Conservation (phyloP, 2,329 filamentous ascomycete genomes). For the Alternaria arborescens region DNA sequence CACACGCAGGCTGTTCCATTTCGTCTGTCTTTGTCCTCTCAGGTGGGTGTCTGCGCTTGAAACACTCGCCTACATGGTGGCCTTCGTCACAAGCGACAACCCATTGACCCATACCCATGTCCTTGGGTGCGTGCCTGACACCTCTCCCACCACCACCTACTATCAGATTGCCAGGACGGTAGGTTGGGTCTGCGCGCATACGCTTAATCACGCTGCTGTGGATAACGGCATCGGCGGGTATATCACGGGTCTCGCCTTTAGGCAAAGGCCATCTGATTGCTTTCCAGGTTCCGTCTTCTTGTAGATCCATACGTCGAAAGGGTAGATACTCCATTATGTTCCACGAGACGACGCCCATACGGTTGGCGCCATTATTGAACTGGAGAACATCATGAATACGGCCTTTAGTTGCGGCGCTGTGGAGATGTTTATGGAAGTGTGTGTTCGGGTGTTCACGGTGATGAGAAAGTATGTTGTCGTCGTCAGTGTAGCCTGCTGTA, state of each 20-base stretch:
- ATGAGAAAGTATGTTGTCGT: constrained; percentile 24
- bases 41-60: constrained; percentile 55
- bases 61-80: constrained; percentile 74
- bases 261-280: constrained; percentile 83
- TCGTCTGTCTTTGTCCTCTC: constrained; percentile 17
- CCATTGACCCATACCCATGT: constrained; percentile 77
- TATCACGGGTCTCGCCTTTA: constrained; percentile 78
- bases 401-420: constrained; percentile 62
- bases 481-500: constrained; percentile 22
- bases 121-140: constrained; percentile 65
- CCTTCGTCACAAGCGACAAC: constrained; percentile 69
- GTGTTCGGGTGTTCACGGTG: constrained; percentile 33
- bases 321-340: constrained; percentile 83
- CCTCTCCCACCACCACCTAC: constrained; percentile 80
- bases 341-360: constrained; percentile 70
- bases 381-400: constrained; percentile 75
- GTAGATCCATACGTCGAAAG: constrained; percentile 81
- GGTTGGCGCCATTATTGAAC: constrained; percentile 67
- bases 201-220: constrained; percentile 78
- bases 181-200: constrained; percentile 69
- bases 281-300: constrained; percentile 76
- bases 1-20: not conserved
- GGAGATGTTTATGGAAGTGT: constrained; percentile 66
- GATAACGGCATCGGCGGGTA: constrained; percentile 73
- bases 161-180: constrained; percentile 82